Evolutionary conservation across 169 alveolate genomes (phyloP), one percentile per base, ranked within the genome.

Genomic region (Perkinsus chesapeaki): DNA sequence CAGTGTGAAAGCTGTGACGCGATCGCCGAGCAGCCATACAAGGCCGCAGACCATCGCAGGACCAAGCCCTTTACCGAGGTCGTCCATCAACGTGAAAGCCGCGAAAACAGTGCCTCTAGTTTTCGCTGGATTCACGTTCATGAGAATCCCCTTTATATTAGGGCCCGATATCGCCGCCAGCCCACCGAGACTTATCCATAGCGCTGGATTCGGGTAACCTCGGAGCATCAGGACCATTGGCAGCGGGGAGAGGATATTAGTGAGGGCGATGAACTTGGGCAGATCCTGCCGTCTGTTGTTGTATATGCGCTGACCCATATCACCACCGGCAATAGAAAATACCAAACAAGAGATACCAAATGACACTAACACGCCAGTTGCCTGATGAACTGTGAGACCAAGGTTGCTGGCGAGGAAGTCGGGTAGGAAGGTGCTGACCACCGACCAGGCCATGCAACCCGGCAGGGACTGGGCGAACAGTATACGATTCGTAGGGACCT

Each of bases 81-180:
- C 92, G 92, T 90, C 92, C 31, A 36, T 34, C 92, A 90, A 43
- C 9, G 92, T 90, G 48, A 90, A 39, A 3, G 92, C 92, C 47
- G 92, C 36, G 39, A 90, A 90, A 90, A 90, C 92, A 10, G 92
- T 90, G 36, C 92, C 92, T 27, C 92, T 39, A 23, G 34, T 20
- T 12, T 39, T 31, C 23, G 47, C 39, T 31, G 34, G 39, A 43
- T 90, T 90, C 43, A 90, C 31, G 43, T 90, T 31, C 92, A 90
- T 90, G n/a, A 90, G 43, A 20, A 39, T 90, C 0, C 47, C 92
- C 20, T 39, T 12, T 1, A 90, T 39, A 39, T 90, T 90, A 31
- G 92, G 92, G n/a, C 92, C 92, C 39, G 92, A 36, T 10, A 90
- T 31, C 47, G 48, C 92, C 7, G 39, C 92, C 39, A 90, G 92